Evolutionary conservation across 1,139 yeast species (phyloP).

Genomic region (Yamadazyma oceani): DNA sequence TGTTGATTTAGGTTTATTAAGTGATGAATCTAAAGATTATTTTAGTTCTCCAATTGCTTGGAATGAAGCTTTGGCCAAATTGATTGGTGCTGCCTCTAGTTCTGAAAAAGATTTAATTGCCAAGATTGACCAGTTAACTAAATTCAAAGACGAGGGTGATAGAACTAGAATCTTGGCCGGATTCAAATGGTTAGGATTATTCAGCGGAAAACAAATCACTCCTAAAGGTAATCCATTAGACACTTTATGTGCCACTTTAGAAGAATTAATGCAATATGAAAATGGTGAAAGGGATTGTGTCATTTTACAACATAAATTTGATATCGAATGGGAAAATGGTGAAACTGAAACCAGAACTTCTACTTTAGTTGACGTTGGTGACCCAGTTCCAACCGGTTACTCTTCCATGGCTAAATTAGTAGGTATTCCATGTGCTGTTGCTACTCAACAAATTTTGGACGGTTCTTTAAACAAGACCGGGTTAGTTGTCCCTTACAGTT

Average conservation of each 20-base stretch:
- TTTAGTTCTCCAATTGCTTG: conserved; percentile 67
- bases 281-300: conserved; percentile 95
- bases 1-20: conserved; percentile 90
- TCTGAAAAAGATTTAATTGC: conserved; percentile 71
- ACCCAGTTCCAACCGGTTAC: conserved; percentile 68
- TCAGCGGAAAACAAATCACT: conserved; percentile 70
- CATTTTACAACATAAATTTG: conserved; percentile 94
- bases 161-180: conserved; percentile 86
- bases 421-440: conserved; percentile 98
- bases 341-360: conserved; percentile 88
- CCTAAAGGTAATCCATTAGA: conserved; percentile 96
- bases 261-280: conserved; percentile 93
- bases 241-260: conserved; percentile 94
- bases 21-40: conserved; percentile 65
- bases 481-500: conserved; percentile 88
- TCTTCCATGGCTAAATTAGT: conserved; percentile 98
- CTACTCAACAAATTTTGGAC: conserved; percentile 79
- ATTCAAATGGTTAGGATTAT: conserved; percentile 90
- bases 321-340: conserved; percentile 96
- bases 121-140: conserved; percentile 74
- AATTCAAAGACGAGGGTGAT: conserved; percentile 78
- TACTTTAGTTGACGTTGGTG: conserved; percentile 92
- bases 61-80: conserved; percentile 82
- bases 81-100: conserved; percentile 71
- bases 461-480: conserved; percentile 77